Percentiles rank a stretch among this genome's conserved stretches.
phyloP scores from a whole-genome alignment of 2,329 filamentous ascomycete species.

The Colletotrichum sp. region DNA sequence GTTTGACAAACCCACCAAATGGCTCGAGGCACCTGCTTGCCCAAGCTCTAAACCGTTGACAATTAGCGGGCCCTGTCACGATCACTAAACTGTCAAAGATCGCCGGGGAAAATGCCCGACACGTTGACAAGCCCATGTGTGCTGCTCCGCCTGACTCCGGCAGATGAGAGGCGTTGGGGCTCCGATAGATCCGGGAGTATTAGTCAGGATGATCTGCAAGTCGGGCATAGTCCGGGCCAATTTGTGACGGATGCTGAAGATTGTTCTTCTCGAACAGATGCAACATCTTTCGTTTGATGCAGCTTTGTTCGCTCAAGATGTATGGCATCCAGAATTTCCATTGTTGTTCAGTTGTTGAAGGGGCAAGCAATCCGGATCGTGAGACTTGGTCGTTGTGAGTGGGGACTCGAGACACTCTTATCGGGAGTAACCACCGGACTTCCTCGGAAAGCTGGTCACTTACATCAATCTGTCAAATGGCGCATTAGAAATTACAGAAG shows the following conservation, averaged over 20 bases:
- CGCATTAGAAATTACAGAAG: accelerated
- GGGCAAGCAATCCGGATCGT: neutral
- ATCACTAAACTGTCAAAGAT: neutral
- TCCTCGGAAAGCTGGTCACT: neutral
- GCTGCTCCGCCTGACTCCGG: neutral
- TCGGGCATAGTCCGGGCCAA: neutral
- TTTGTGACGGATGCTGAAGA: neutral
- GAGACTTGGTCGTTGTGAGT: neutral
- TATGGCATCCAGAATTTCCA: neutral
- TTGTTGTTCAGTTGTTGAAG: accelerated
- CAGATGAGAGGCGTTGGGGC: neutral
- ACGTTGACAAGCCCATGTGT: neutral
- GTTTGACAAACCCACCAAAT: neutral
- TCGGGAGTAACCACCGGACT: neutral
- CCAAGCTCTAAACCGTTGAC: neutral
- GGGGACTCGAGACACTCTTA: neutral
- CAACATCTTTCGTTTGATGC: neutral
- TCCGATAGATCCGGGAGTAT: neutral
- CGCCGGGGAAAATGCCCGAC: neutral
- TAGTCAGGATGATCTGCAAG: neutral
- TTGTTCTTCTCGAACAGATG: neutral
- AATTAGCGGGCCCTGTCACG: neutral
- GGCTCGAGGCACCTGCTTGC: neutral
- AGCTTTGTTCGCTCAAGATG: neutral
- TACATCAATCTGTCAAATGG: neutral